These are phyloP conservation scores for Combretum micranthum DNA, from an alignment of 345 rosid species.

Conservation along the genomic window DNA sequence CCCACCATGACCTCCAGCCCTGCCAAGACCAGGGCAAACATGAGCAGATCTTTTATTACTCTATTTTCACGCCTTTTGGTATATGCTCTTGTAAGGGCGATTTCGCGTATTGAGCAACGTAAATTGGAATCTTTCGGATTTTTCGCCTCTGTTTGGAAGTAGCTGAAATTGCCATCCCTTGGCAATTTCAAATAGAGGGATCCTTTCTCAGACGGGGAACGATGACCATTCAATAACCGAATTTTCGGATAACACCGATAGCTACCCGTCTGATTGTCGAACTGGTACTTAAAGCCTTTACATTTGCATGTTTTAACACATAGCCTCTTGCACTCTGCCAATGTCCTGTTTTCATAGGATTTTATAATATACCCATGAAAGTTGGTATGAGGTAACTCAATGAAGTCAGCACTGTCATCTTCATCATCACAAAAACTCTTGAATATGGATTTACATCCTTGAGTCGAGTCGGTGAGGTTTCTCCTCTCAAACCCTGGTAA, in stretches of 20 bases:
- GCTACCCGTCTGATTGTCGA: neutral
- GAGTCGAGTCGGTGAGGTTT: constrained; percentile 11
- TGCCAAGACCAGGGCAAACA: constrained; percentile 2
- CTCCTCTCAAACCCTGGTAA: constrained; percentile 7
- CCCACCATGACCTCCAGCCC: constrained; percentile 1
- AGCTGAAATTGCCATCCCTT: too few relatives aligned
- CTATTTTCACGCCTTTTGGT: neutral
- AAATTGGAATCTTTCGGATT: neutral
- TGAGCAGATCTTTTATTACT: neutral
- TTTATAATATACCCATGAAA: constrained; percentile 10
- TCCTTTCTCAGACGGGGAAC: neutral
- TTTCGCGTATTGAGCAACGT: neutral
- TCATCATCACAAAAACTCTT: neutral
- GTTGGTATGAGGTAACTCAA: neutral
- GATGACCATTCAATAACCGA: constrained; percentile 5
- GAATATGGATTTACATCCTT: constrained; percentile 19
- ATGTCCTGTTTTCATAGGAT: neutral
- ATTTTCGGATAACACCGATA: constrained; percentile 11
- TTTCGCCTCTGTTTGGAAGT: too few relatives aligned
- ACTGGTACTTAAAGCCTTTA: constrained; percentile 6
- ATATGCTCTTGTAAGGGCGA: constrained; percentile 8
- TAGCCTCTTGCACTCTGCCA: constrained; percentile 3
- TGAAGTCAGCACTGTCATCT: neutral
- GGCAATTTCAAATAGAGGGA: neutral
- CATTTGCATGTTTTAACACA: constrained; percentile 7